Evolutionary conservation across 768 basidiomycete species (phyloP).

Genomic region (Lyophyllum shimeji): DNA sequence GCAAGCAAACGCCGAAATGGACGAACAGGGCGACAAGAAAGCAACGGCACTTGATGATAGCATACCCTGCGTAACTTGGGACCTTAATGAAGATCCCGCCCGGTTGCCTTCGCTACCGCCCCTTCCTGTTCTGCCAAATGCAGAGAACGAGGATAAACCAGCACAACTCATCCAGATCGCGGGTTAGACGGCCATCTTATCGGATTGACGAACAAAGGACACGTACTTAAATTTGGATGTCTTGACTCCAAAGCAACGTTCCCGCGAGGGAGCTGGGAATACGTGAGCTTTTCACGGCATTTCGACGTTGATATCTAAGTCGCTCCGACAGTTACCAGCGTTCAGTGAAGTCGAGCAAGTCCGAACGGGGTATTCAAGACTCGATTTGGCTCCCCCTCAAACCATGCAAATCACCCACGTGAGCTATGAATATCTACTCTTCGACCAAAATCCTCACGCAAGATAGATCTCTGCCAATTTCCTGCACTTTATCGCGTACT

Average conservation of each 20-base stretch:
- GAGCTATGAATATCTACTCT: slow-evolving; percentile 23
- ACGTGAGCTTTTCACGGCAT: slow-evolving; percentile 45
- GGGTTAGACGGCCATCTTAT: slow-evolving; percentile 69
- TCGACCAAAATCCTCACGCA: slow-evolving; percentile 1
- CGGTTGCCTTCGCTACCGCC: slow-evolving; percentile 58
- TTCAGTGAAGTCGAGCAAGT: slow-evolving; percentile 68
- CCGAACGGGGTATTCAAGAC: slow-evolving; percentile 20
- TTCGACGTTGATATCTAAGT: background rate
- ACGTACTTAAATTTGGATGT: slow-evolving; percentile 64
- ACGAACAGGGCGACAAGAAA: slow-evolving; percentile 36
- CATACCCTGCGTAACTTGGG: slow-evolving; percentile 67
- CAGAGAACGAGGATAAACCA: slow-evolving; percentile 25
- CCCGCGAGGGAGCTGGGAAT: slow-evolving; percentile 58
- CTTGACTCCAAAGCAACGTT: slow-evolving; percentile 41
- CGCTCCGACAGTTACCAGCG: slow-evolving; percentile 56
- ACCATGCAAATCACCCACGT: slow-evolving; percentile 78
- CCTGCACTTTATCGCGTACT: slow-evolving; percentile 78
- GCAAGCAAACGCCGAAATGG: slow-evolving; percentile 43
- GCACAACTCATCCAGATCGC: slow-evolving; percentile 77
- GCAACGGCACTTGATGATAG: slow-evolving; percentile 35
- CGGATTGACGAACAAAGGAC: slow-evolving; percentile 78
- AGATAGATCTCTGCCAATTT: slow-evolving; percentile 85
- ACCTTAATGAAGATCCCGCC: slow-evolving; percentile 50
- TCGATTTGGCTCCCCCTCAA: slow-evolving; percentile 40
- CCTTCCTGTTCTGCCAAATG: slow-evolving; percentile 50